Percentiles rank a stretch among this genome's conserved stretches.
These are phyloP conservation scores for Cladosporium cucumerinum DNA, from an alignment of 2,329 filamentous ascomycete species.

Conservation along the genomic window DNA sequence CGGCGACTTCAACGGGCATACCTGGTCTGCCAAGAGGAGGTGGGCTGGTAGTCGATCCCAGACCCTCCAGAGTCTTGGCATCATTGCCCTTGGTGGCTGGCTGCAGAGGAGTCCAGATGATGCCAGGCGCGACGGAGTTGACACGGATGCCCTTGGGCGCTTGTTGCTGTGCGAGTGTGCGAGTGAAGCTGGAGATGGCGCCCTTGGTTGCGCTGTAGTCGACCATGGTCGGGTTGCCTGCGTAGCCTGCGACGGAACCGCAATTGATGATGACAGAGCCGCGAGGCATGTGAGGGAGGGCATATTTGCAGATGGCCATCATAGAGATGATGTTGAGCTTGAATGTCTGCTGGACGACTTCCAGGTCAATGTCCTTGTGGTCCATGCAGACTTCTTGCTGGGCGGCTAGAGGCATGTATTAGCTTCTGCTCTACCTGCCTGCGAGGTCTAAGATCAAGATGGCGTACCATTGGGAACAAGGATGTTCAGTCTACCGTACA, in stretches of 20 bases:
- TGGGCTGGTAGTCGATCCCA: constrained; percentile 25
- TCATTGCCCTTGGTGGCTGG: constrained; percentile 41
- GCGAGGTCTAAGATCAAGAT: not conserved
- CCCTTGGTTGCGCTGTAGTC: constrained; percentile 43
- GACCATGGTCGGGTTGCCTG: constrained; percentile 46
- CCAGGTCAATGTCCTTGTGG: constrained; percentile 53
- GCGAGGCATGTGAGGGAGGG: constrained; percentile 55
- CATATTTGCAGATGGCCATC: constrained; percentile 59
- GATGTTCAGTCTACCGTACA: constrained; percentile 42
- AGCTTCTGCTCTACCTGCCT: not conserved
- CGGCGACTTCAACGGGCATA: constrained; percentile 32
- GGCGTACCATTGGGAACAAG: constrained; percentile 53
- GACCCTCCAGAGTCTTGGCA: constrained; percentile 24
- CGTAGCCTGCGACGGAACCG: constrained; percentile 45
- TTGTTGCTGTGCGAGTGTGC: constrained; percentile 48
- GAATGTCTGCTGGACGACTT: constrained; percentile 56
- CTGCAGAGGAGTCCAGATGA: constrained; percentile 50
- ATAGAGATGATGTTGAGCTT: constrained; percentile 56
- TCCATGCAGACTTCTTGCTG: constrained; percentile 55
- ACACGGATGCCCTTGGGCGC: constrained; percentile 50
- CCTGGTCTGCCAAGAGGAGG: constrained; percentile 30
- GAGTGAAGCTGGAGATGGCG: constrained; percentile 44
- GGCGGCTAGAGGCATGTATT: constrained; percentile 39
- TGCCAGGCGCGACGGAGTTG: constrained; percentile 56
- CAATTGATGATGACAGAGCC: constrained; percentile 55